These are phyloP conservation scores for Elsinoe australis DNA, from an alignment of 2,329 filamentous ascomycete species.

Conservation along the genomic window DNA sequence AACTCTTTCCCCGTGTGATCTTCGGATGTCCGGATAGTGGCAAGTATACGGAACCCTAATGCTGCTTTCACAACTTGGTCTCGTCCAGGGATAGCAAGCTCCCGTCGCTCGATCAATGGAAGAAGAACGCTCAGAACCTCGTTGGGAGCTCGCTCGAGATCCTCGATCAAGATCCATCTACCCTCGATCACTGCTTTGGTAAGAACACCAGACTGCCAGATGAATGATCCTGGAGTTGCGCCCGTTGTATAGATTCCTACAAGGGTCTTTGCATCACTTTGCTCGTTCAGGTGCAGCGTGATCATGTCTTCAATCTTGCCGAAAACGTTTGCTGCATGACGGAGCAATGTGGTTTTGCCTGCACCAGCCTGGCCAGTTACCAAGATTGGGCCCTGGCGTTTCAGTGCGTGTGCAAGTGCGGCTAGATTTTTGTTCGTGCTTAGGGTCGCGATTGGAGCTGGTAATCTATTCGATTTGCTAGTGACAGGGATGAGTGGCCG, in stretches of 20 bases:
- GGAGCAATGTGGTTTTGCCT: conserved; percentile 81
- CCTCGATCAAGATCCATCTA: conserved; percentile 94
- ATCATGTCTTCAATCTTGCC: conserved; percentile 77
- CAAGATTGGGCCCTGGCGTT: conserved; percentile 62
- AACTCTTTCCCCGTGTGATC: conserved; percentile 64
- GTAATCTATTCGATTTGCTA: neutral
- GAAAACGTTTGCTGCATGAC: conserved; percentile 71
- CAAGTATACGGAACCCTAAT: conserved; percentile 81
- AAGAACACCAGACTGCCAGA: conserved; percentile 85
- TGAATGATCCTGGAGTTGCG: conserved; percentile 77
- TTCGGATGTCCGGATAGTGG: conserved; percentile 68
- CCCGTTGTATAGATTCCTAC: conserved; percentile 91
- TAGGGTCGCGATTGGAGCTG: conserved; percentile 51
- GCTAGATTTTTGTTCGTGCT: conserved; percentile 69
- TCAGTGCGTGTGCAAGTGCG: conserved; percentile 59
- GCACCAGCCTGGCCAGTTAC: conserved; percentile 76
- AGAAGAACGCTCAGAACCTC: conserved; percentile 91
- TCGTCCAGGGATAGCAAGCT: conserved; percentile 80
- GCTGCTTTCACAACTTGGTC: conserved; percentile 78
- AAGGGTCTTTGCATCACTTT: conserved; percentile 94
- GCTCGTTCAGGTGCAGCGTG: conserved; percentile 92
- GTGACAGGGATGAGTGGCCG: neutral
- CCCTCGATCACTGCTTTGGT: conserved; percentile 92
- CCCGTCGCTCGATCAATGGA: conserved; percentile 85
- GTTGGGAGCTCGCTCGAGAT: conserved; percentile 87